Evolutionary conservation across 73 alveolate species (phyloP), one percentile per base, ranked within the genome.

Genomic region (Tetrahymena elliotti): DNA sequence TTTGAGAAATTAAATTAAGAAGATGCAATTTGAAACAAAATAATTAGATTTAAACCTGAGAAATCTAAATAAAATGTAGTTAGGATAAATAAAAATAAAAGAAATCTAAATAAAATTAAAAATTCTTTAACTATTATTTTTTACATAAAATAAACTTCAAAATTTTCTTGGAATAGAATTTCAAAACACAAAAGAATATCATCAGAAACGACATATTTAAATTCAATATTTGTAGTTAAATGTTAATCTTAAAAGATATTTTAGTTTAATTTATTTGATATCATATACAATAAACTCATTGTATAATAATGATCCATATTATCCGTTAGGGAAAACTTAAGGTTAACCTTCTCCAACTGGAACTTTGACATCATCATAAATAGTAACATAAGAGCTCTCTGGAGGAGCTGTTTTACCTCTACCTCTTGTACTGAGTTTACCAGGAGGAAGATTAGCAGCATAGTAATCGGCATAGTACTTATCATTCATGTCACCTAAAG

Each of bases 241-340:
- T 34, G 84, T 83, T 93, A 94, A 24, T 39, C 83, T 94, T 33
- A 94, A 84, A 13, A 94, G 83, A 92, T 94, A 84, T 93, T 88
- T 94, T 27, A 94, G 31, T 41, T 94, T 88, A 33, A 94, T 88
- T 52, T 84, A 53, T 37, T 92, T 93, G 38, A 98, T 96, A 96
- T 98, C 99, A 95, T 98, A 98, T 27, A 98, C 99, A 54, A 98
- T 98, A 95, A 94, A 98, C 96, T 98, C 99, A 96, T 98, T 98
- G 95, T 98, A 98, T 33, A 94, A 97, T 93, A 98, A 96, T 68
- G 98, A 97, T 33, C 95, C 84, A 82, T 88, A 33, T 97, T 94
- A 38, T 20, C 97, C 94, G 34, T 93, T 52, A 24, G 84, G 83
- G 27, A 20, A 38, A 52, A 35, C 93, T 93, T 95, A 93, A 93